These are phyloP conservation scores for Oryza rufipogon DNA, from an alignment of 176 grass and related monocot species.

Conservation along the genomic window DNA sequence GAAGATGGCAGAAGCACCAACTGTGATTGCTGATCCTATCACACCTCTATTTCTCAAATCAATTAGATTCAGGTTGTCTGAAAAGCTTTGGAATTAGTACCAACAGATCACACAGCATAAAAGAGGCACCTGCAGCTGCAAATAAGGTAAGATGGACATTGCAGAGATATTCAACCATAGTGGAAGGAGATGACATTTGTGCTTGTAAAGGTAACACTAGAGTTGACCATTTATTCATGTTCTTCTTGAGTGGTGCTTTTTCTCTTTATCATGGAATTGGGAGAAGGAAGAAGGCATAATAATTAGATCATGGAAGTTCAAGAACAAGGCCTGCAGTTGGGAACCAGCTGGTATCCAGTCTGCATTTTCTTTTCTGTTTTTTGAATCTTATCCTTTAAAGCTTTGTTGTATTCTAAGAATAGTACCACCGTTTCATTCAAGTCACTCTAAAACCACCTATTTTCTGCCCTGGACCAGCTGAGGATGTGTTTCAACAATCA, in stretches of 20 bases:
- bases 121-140: background rate
- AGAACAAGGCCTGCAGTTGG: background rate
- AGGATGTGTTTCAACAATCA: slow-evolving; percentile 1
- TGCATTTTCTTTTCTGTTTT: background rate
- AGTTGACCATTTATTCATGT: background rate
- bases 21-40: background rate
- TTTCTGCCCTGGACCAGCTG: background rate
- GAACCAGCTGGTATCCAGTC: background rate
- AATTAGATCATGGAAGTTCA: background rate
- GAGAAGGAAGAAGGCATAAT: background rate
- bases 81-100: background rate
- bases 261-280: background rate
- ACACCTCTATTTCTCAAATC: background rate
- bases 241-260: background rate
- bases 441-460: background rate
- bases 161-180: slow-evolving; percentile 7
- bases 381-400: background rate
- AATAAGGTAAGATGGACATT: slow-evolving; percentile 1
- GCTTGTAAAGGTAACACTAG: background rate
- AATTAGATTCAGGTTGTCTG: background rate
- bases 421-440: background rate
- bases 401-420: background rate
- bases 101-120: background rate
- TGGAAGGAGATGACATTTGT: background rate
- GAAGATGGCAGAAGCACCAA: background rate